phyloP scores from a whole-genome alignment of 2,329 filamentous ascomycete genomes.

The Lachnellula occidentalis region DNA sequence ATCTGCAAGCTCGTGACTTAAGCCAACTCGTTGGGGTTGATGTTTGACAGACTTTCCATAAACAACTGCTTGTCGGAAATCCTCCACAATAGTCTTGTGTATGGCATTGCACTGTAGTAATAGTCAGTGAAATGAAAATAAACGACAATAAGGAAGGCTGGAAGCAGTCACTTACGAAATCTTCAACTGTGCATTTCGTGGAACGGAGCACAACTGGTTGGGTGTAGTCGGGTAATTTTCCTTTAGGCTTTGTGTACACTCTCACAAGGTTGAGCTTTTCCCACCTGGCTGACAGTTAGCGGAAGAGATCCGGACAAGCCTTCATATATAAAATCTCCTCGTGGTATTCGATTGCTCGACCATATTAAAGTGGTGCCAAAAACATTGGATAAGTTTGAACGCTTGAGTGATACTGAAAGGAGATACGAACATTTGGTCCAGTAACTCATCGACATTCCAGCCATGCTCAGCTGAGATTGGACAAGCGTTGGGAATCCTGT shows the following conservation, averaged over 20 bases:
- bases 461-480: conserved; percentile 96
- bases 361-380: not conserved
- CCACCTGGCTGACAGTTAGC: conserved; percentile 52
- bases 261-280: conserved; percentile 87
- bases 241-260: conserved; percentile 98
- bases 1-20: conserved; percentile 85
- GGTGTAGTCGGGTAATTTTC: conserved; percentile 86
- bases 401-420: conserved; percentile 1
- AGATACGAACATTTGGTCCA: conserved; percentile 74
- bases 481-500: conserved; percentile 93
- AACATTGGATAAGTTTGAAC: not conserved
- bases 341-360: not conserved
- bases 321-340: conserved; percentile 2
- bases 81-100: conserved; percentile 90
- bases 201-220: conserved; percentile 84
- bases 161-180: conserved; percentile 68
- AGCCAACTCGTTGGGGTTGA: conserved; percentile 90
- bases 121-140: conserved; percentile 12
- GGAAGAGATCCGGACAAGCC: conserved; percentile 4
- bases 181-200: conserved; percentile 82
- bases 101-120: conserved; percentile 83
- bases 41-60: conserved; percentile 99
- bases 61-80: conserved; percentile 92
- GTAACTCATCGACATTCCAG: conserved; percentile 95
- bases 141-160: conserved; percentile 1